These are phyloP conservation scores for Solanum tarapatanum DNA, from an alignment of 257 asterid species.

Conservation along the genomic window DNA sequence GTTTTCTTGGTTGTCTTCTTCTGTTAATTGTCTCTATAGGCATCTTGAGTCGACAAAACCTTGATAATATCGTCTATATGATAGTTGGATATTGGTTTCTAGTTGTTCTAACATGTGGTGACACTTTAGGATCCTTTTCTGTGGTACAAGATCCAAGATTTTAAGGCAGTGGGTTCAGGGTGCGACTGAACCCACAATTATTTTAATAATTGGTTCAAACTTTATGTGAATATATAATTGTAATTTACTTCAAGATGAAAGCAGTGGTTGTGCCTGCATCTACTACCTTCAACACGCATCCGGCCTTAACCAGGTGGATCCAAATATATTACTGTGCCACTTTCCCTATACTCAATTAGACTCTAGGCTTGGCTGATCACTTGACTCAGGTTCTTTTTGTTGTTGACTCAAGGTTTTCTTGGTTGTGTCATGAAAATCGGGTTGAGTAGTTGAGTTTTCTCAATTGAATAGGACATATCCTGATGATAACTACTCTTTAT, in stretches of 20 bases:
- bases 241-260: not conserved
- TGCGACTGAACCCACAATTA: not conserved
- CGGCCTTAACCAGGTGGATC: not conserved
- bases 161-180: not conserved
- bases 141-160: not conserved
- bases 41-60: not conserved
- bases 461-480: not conserved
- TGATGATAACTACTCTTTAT: not conserved
- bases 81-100: not conserved
- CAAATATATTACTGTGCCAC: not conserved
- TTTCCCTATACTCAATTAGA: not conserved
- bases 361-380: not conserved
- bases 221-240: not conserved
- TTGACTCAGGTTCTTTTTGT: not conserved
- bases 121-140: not conserved
- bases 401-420: not conserved
- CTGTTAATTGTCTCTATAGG: not conserved
- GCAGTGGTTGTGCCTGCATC: not conserved
- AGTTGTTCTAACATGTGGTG: not conserved
- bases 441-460: not conserved
- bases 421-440: not conserved
- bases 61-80: not conserved
- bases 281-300: not conserved
- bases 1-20: not conserved
- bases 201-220: not conserved